Conservation (phyloP, 1,284 basidiomycete genomes). For the Apiotrichum porosum region DNA sequence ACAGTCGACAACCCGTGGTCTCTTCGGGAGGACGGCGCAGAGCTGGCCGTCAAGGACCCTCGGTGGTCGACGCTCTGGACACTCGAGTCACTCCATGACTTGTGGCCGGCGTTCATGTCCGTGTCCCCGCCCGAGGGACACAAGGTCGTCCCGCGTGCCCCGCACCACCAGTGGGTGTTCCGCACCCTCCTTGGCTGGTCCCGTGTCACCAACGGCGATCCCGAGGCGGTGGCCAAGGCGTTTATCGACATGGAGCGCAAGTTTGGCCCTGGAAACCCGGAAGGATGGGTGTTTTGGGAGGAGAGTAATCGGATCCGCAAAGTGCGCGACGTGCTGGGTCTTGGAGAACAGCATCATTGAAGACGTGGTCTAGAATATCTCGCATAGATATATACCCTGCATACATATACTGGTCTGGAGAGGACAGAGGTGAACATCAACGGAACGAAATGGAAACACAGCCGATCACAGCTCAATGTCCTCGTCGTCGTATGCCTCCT, state of each 20-base stretch:
- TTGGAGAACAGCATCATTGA: not conserved
- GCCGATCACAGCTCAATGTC: conserved; percentile 55
- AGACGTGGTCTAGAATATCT: conserved; percentile 3
- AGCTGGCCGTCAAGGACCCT: not conserved
- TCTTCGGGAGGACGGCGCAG: not conserved
- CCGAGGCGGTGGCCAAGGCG: conserved; percentile 23
- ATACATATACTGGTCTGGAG: conserved; percentile 11
- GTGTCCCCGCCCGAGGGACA: conserved; percentile 9
- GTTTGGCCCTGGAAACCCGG: conserved; percentile 33
- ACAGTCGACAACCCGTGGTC: conserved; percentile 7
- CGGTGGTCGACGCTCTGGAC: conserved; percentile 21
- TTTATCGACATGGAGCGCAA: conserved; percentile 36
- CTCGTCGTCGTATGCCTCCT: conserved; percentile 88
- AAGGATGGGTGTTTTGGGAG: conserved; percentile 35
- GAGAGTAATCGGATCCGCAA: conserved; percentile 24
- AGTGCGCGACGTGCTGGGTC: conserved; percentile 10
- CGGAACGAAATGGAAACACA: not conserved
- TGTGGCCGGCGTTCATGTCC: conserved; percentile 31
- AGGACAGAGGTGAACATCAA: too few relatives aligned
- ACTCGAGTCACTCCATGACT: conserved; percentile 20
- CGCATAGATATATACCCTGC: conserved; percentile 20
- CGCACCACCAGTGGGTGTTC: conserved; percentile 29
- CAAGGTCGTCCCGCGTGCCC: conserved; percentile 14
- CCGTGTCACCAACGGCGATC: conserved; percentile 33
- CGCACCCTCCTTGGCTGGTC: conserved; percentile 38